Conservation (phyloP, 305 asterid species). For the Fraxinus greggii region DNA sequence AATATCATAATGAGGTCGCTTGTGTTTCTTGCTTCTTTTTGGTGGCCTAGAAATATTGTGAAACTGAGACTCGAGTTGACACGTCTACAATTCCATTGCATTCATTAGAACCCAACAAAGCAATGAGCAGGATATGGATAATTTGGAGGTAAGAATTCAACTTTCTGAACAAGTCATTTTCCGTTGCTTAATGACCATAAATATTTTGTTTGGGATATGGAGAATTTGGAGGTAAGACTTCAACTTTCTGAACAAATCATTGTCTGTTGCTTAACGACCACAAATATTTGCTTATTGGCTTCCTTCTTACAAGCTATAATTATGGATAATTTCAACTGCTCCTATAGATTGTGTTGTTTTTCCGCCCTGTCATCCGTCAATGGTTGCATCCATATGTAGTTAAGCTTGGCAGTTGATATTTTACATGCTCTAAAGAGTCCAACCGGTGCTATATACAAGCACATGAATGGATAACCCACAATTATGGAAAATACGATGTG, state of each 20-base stretch:
- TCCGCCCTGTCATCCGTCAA: background rate
- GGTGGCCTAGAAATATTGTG: background rate
- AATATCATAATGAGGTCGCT: background rate
- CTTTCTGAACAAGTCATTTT: background rate
- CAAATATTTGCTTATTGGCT: background rate
- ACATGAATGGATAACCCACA: background rate
- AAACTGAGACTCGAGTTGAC: background rate
- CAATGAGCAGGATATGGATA: background rate
- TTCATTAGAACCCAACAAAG: background rate
- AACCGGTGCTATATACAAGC: background rate
- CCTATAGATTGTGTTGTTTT: background rate
- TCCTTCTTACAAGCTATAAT: background rate
- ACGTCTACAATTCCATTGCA: background rate
- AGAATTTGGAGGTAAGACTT: constrained; percentile 3
- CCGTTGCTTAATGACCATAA: background rate
- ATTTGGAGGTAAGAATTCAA: background rate
- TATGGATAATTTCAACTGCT: background rate
- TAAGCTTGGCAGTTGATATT: background rate
- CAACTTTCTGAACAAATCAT: background rate
- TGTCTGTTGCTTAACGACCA: background rate
- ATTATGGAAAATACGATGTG: background rate
- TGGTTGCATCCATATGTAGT: background rate
- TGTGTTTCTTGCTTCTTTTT: background rate
- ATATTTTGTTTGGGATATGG: background rate
- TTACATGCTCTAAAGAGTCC: background rate